Conservation (phyloP, 2,329 filamentous ascomycete species). For the Apiospora saccharicola region DNA sequence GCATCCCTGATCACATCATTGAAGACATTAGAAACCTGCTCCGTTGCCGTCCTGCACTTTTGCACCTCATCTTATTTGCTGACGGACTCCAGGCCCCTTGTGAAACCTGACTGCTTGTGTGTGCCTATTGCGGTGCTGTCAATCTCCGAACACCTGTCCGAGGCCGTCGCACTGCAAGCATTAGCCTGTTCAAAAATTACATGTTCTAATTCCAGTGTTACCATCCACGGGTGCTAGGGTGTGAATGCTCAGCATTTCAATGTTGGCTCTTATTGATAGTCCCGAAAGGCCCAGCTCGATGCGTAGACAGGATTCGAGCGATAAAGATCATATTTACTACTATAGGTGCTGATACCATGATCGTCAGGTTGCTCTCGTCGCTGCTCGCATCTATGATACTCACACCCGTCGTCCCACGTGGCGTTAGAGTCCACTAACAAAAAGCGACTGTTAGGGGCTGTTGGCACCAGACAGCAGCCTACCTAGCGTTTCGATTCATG, state of each 20-base stretch:
- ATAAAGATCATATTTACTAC: background rate
- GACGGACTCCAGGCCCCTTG: background rate
- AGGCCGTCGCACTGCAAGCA: background rate
- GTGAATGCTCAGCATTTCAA: background rate
- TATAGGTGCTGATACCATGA: background rate
- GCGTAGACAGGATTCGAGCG: background rate
- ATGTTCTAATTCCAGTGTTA: background rate
- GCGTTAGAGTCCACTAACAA: background rate
- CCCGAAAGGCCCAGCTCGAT: background rate
- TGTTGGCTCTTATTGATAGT: background rate
- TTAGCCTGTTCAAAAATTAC: background rate
- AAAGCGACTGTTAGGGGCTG: slow-evolving; percentile 12
- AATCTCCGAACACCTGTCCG: slow-evolving; percentile 13
- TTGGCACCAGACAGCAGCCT: background rate
- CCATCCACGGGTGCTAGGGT: background rate
- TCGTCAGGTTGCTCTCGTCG: background rate
- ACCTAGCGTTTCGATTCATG: slow-evolving; percentile 2
- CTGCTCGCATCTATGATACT: background rate
- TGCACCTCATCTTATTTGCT: background rate
- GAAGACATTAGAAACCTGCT: background rate
- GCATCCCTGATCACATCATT: slow-evolving; percentile 7
- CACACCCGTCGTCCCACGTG: slow-evolving; percentile 11
- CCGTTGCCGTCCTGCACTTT: background rate
- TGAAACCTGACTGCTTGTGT: background rate
- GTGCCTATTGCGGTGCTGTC: background rate